Evolutionary conservation across 2,329 filamentous ascomycete genomes (phyloP), one percentile per base, ranked within the genome.

Genomic region (Cordyceps pruinosa): DNA sequence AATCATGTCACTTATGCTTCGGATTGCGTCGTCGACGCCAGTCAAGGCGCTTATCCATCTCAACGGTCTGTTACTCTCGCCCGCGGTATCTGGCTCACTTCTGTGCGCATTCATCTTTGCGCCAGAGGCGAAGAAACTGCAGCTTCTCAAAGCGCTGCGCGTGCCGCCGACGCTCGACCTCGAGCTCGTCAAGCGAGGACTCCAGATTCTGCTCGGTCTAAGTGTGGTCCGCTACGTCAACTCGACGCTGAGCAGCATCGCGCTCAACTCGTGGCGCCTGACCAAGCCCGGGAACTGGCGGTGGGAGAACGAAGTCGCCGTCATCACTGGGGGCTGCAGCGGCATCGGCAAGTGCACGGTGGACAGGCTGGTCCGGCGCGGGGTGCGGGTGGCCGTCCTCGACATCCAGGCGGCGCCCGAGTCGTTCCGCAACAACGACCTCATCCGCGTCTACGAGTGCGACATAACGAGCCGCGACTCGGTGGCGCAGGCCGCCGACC

Each of bases 271-370:
- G 19, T 62, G 60, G 60, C 35, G 59, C 9, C n/a, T 60, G 41
- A 51, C 45, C 0, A 30, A 55, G 0, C 23, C 45, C 8, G 47
- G 37, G 2, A 49, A 50, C 37, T 63, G 68, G 69, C 12, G 59
- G 51, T 63, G 60, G 61, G 37, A 50, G 9, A 37, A 42, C 6
- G 61, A 63, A 61, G 60, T 89, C 41, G 82, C 86, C 2, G 75
- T 89, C 41, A 77, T 90, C n/a, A 90, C 87, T 0, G 87, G 88
- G 15, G 87, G 87, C 9, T 83, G 83, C 46, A 81, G 82, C 57
- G 87, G 87, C 0, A 89, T 90, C 63, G 87, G 88, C 7, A 79
- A 77, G 37, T 73, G 79, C 39, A 76, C 88, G 4, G 84, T 85
- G 3, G 73, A 76, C 57, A 68, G 84, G 52, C 74, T 91, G 21